Base-by-base conservation (phyloP, 2,329 filamentous ascomycete genomes). In the Lachnellula cervina region DNA sequence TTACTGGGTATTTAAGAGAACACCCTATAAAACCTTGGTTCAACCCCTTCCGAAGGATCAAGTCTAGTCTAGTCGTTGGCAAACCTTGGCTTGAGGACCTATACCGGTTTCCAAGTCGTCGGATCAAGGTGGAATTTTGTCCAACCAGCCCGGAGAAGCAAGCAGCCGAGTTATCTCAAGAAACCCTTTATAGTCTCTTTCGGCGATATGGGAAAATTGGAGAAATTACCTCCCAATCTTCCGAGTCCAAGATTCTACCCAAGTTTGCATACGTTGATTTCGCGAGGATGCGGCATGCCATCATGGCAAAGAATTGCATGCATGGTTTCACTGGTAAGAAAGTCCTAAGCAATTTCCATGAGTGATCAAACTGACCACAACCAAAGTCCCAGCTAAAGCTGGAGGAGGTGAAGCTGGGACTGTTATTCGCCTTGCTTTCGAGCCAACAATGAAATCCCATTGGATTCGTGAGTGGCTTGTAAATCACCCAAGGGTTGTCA, bases 21-120 rank as follows among this genome's bases (percentile, higher is more conserved):
- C 79, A 86, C 16, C 87, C 87, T 0, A 81, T 96, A 38, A 89
- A 85, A 58, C 92, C 93, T 2, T 96, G 92, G 89, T 97, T 94
- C 76, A 95, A 87, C 63, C 91, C 91, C 0, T 86, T 96, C 61
- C 79, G 83, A 21, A 74, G 80, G 14, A 86, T 96, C 55, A 80
- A 82, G 49, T 84, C 85, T 3, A 84, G 84, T 23, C 75, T 91
- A 6, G 94, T 99, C 2, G 79, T 83, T 54, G 94, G 94, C 9
- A 83, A 86, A 21, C 94, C 94, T 0, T 99, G 94, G 94, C 80
- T 97, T 2, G 94, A 97, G 68, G 94, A 99, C 69, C 75, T 99
- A 28, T 88, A 90, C 63, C 83, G 91, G 6, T 85, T 91, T 50
- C 94, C 94, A 0, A 90, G 86, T 55, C 78, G 78, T 42, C 80